Conservation (phyloP, 371 early-diverging fungal species). For the Lichtheimia corymbifera region DNA sequence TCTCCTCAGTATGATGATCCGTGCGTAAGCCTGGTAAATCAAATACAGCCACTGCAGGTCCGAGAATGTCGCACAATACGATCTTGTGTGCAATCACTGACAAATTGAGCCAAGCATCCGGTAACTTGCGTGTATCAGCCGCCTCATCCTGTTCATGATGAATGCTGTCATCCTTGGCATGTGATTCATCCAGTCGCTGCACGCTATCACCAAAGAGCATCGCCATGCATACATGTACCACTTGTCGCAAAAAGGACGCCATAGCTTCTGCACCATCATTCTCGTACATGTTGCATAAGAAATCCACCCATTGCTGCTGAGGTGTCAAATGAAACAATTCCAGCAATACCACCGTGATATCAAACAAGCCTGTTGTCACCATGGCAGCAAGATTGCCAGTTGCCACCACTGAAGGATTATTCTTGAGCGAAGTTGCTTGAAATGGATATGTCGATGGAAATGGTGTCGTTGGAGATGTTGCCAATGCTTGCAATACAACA, state of each 20-base stretch:
- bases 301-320: slow-evolving; percentile 40
- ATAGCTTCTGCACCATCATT: slow-evolving; percentile 51
- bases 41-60: slow-evolving; percentile 52
- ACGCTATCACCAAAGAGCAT: slow-evolving; percentile 50
- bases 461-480: slow-evolving; percentile 40
- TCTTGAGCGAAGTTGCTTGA: slow-evolving; percentile 23
- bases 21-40: slow-evolving; percentile 50
- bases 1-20: slow-evolving; percentile 11
- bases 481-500: slow-evolving; percentile 40
- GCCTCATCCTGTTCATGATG: slow-evolving; percentile 27
- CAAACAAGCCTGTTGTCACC: slow-evolving; percentile 49
- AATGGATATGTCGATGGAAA: slow-evolving; percentile 47
- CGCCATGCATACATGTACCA: slow-evolving; percentile 53
- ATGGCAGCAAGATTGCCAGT: slow-evolving; percentile 31
- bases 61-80: slow-evolving; percentile 50
- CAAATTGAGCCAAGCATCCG: slow-evolving; percentile 62
- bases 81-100: slow-evolving; percentile 58
- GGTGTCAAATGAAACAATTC: slow-evolving; percentile 52
- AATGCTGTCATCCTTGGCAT: slow-evolving; percentile 18
- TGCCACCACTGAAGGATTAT: slow-evolving; percentile 9
- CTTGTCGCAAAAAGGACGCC: slow-evolving; percentile 51
- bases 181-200: slow-evolving; percentile 27
- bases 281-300: slow-evolving; percentile 32
- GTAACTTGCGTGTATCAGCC: slow-evolving; percentile 31
- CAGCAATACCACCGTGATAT: slow-evolving; percentile 47